Conservation (phyloP, 2,329 filamentous ascomycete species). For the Xylaria hypoxylon region DNA sequence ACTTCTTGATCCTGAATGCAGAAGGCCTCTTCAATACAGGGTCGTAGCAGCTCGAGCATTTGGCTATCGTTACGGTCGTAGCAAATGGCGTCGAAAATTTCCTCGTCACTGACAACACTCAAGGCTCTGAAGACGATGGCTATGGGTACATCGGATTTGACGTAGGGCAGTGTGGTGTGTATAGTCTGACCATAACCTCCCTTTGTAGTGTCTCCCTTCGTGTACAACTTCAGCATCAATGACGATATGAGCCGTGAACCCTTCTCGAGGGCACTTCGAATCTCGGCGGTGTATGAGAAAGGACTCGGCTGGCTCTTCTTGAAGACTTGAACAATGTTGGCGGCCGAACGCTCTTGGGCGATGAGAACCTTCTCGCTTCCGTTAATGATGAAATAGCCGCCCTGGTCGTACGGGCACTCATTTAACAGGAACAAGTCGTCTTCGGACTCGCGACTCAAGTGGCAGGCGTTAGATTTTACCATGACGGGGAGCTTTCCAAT, state of each 20-base stretch:
- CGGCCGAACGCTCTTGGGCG: constrained; percentile 95
- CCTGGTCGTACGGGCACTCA: constrained; percentile 98
- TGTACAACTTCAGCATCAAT: constrained; percentile 88
- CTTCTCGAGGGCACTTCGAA: constrained; percentile 95
- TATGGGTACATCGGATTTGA: constrained; percentile 93
- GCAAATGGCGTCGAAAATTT: constrained; percentile 97
- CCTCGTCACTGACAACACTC: constrained; percentile 95
- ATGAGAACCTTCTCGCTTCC: constrained; percentile 98
- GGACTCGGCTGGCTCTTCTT: constrained; percentile 95
- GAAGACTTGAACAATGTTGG: constrained; percentile 99
- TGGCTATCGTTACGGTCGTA: constrained; percentile 95
- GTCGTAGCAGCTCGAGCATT: constrained; percentile 97
- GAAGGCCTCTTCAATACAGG: constrained; percentile 96
- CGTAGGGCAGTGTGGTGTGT: constrained; percentile 90
- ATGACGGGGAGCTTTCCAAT: constrained; percentile 97
- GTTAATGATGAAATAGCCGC: constrained; percentile 99
- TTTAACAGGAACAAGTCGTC: constrained; percentile 90
- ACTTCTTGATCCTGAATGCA: constrained; percentile 96
- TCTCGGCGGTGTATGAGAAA: constrained; percentile 93
- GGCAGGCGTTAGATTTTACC: constrained; percentile 97
- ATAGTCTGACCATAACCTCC: constrained; percentile 89
- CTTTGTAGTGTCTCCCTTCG: constrained; percentile 83
- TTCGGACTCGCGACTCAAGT: constrained; percentile 84
- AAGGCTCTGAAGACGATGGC: constrained; percentile 95
- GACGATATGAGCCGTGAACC: constrained; percentile 95